Conservation (phyloP, 2,329 filamentous ascomycete species). For the Beauveria pseudobassiana region DNA sequence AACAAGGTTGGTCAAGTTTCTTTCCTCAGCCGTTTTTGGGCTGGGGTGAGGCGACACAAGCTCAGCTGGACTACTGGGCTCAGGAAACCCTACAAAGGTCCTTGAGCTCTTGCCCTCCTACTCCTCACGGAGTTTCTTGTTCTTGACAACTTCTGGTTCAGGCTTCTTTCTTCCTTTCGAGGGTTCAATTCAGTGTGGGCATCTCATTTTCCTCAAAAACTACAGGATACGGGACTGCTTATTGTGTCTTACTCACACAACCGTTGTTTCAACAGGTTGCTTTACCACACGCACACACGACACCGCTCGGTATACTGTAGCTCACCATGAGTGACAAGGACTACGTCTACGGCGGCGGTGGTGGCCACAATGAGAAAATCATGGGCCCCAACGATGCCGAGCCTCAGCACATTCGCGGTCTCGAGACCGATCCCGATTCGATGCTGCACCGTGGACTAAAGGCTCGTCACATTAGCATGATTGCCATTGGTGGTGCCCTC, state of each 20-base stretch:
- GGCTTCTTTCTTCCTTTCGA: background rate
- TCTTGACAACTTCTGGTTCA: background rate
- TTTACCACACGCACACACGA: background rate
- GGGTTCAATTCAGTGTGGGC: background rate
- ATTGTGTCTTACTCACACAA: background rate
- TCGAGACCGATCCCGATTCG: conserved; percentile 42
- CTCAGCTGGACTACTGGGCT: background rate
- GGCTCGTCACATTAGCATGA: conserved; percentile 50
- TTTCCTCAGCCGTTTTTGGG: background rate
- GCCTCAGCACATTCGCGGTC: conserved; percentile 34
- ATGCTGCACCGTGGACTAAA: conserved; percentile 45
- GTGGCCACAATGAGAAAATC: conserved; percentile 4
- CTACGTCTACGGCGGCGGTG: background rate
- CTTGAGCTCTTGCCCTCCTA: background rate
- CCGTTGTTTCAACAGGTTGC: too few species aligned
- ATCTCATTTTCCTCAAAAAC: background rate
- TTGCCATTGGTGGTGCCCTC: conserved; percentile 67
- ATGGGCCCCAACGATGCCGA: conserved; percentile 18
- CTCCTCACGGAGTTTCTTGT: background rate
- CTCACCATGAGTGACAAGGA: conserved; percentile 12
- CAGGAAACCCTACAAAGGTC: conserved; percentile 1
- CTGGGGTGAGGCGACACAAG: background rate
- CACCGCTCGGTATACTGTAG: background rate
- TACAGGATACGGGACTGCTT: too few species aligned
- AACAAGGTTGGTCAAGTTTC: too few species aligned